Evolutionary conservation across 176 grass and related monocot species (phyloP), one percentile per base, ranked within the genome.

Genomic region (Bothriochloa decipiens): DNA sequence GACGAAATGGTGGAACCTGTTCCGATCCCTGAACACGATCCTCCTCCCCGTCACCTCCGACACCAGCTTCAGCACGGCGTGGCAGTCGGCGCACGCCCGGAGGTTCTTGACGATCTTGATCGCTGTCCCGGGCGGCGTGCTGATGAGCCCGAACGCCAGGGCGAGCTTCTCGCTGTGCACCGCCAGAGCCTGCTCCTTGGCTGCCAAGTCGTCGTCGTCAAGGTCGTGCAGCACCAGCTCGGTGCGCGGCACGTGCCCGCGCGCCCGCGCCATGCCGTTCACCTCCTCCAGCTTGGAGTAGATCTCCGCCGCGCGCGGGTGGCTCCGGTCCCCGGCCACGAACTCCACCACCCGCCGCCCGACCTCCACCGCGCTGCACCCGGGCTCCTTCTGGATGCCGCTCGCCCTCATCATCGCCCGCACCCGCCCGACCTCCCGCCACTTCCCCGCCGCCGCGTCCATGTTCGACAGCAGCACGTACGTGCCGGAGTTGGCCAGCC

Each of bases 101-200:
- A 98, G 89, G 84, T 98, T 95, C 82, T 98, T 98, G 25, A 88
- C 89, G 43, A 98, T 95, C 91, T 93, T 98, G 75, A 98, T 90
- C 27, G 87, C 76, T 43, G 35, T 58, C 11, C 91, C 85, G 2
- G 96, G 92, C 70, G 75, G 83, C 55, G 92, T 92, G 80, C 89
- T 93, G 36, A 98, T 88, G 13, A 98, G 82, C 32, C 93, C 96
- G 52, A 98, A 95, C 13, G 96, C 89, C 58, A 98, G 74, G 1
- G 96, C 96, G 8, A 98, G 63, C 73, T 92, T 98, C 96, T 98
- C 96, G 20, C 96, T 95, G 86, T 98, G 96, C 18, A 95, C 89
- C 0, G 82, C 91, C 22, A 98, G 84, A 16, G 74, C 87, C 80
- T 80, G 84, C 87, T 93, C 91, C 79, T 95, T 98, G 62, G 74